Evolutionary conservation across 345 rosid genomes (phyloP).

Genomic region (Geranium rotundifolium): DNA sequence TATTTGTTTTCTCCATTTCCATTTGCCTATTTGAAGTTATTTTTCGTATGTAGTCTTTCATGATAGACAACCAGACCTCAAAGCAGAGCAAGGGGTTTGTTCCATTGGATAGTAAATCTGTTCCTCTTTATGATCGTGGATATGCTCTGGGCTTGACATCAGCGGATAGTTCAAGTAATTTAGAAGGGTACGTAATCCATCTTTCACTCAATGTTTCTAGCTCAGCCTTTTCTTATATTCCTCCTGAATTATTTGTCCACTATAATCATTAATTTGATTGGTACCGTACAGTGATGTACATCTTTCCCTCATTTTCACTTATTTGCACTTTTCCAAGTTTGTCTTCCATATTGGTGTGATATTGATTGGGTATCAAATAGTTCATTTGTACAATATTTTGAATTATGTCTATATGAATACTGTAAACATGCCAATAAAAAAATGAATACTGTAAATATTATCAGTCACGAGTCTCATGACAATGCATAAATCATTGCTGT

Average conservation of each 20-base stretch:
- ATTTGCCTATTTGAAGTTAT: conserved; percentile 8
- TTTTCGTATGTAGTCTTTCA: conserved; percentile 59
- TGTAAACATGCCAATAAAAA: too few species aligned
- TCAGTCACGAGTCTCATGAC: background rate
- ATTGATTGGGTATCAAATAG: too few species aligned
- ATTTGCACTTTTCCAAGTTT: background rate
- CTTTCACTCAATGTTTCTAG: background rate
- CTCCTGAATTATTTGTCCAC: background rate
- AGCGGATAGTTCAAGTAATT: conserved; percentile 46
- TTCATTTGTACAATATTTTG: too few species aligned
- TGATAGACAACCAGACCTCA: conserved; percentile 63
- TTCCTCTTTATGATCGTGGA: conserved; percentile 91
- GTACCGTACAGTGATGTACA: background rate
- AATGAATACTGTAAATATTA: too few species aligned
- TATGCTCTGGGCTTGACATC: conserved; percentile 67
- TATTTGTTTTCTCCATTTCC: background rate
- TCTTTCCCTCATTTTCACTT: background rate
- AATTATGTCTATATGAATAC: too few species aligned
- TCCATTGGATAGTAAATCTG: conserved; percentile 36
- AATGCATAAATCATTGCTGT: too few species aligned
- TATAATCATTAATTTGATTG: background rate
- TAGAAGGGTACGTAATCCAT: conserved; percentile 44
- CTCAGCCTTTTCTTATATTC: background rate
- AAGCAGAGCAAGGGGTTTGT: conserved; percentile 21
- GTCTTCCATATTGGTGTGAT: background rate